Percentiles rank a stretch among this genome's conserved stretches.
These are phyloP conservation scores for Elongisporangium senticosum DNA, from an alignment of 352 stramenopile genomes.

Conservation along the genomic window DNA sequence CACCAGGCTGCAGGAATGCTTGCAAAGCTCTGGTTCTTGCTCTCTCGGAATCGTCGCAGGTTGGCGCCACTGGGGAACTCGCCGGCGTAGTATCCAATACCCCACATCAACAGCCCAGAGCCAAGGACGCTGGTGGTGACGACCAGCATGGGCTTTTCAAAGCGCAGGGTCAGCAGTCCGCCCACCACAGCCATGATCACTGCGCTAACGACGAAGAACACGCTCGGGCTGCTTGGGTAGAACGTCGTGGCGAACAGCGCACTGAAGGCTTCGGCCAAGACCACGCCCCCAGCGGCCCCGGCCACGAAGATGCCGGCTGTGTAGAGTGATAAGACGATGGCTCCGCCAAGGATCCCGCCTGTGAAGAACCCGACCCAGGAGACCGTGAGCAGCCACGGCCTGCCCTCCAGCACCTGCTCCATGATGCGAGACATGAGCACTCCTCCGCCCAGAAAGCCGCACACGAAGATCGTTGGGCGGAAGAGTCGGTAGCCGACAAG, in stretches of 20 bases:
- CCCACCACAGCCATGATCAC: slow-evolving; percentile 39
- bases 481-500: slow-evolving; percentile 58
- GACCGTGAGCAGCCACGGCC: slow-evolving; percentile 42
- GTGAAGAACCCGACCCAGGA: slow-evolving; percentile 73
- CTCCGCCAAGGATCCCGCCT: slow-evolving; percentile 41
- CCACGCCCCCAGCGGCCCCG: slow-evolving; percentile 45
- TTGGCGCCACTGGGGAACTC: slow-evolving; percentile 53
- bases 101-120: slow-evolving; percentile 38
- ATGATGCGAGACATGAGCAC: slow-evolving; percentile 41
- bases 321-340: slow-evolving; percentile 49
- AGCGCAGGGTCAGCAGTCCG: slow-evolving; percentile 35
- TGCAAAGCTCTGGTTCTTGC: slow-evolving; percentile 24
- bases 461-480: slow-evolving; percentile 47
- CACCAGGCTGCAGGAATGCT: slow-evolving; percentile 52
- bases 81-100: slow-evolving; percentile 57
- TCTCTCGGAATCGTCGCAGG: slow-evolving; percentile 28
- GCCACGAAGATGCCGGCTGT: slow-evolving; percentile 46
- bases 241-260: slow-evolving; percentile 49
- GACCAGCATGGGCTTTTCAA: slow-evolving; percentile 54
- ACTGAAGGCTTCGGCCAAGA: slow-evolving; percentile 56
- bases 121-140: slow-evolving; percentile 42
- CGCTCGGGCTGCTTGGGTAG: slow-evolving; percentile 42
- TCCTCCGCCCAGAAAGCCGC: slow-evolving; percentile 52
- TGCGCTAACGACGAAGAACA: slow-evolving; percentile 42
- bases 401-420: slow-evolving; percentile 46